Percentiles rank a stretch among this genome's conserved stretches.
These are phyloP conservation scores for Xylariaceae sp. DNA, from an alignment of 2,329 filamentous ascomycete genomes.

Conservation along the genomic window DNA sequence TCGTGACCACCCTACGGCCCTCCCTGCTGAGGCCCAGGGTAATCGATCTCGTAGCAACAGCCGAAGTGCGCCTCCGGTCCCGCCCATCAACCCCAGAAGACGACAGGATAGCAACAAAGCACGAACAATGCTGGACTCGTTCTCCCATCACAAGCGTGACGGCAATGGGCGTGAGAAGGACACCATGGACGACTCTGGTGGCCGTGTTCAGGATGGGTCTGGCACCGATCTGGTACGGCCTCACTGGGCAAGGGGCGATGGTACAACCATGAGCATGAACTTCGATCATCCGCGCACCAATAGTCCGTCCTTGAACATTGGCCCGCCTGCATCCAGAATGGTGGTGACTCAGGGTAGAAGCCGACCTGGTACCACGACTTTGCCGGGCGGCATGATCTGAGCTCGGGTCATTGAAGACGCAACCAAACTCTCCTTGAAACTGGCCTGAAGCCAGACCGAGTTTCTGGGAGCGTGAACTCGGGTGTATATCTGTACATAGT, in stretches of 20 bases:
- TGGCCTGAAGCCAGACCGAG: background rate
- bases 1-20: conserved; percentile 39
- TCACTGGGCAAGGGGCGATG: conserved; percentile 40
- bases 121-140: conserved; percentile 37
- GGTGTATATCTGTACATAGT: conserved; percentile 23
- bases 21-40: conserved; percentile 31
- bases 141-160: conserved; percentile 34
- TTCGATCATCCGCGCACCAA: conserved; percentile 22
- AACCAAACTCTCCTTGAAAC: too few species aligned
- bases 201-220: conserved; percentile 38
- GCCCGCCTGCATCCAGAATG: conserved; percentile 33
- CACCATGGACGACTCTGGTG: conserved; percentile 18
- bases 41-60: conserved; percentile 34
- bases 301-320: conserved; percentile 26
- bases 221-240: conserved; percentile 35
- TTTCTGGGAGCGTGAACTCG: background rate
- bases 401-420: background rate
- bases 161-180: conserved; percentile 21
- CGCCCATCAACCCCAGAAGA: conserved; percentile 54
- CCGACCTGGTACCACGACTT: conserved; percentile 21
- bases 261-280: conserved; percentile 18
- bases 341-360: conserved; percentile 29
- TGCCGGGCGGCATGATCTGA: conserved; percentile 45
- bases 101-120: conserved; percentile 33
- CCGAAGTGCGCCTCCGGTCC: conserved; percentile 46